Conservation (phyloP, 495 filamentous ascomycete genomes). For the Aspergillus sclerotioniger region DNA sequence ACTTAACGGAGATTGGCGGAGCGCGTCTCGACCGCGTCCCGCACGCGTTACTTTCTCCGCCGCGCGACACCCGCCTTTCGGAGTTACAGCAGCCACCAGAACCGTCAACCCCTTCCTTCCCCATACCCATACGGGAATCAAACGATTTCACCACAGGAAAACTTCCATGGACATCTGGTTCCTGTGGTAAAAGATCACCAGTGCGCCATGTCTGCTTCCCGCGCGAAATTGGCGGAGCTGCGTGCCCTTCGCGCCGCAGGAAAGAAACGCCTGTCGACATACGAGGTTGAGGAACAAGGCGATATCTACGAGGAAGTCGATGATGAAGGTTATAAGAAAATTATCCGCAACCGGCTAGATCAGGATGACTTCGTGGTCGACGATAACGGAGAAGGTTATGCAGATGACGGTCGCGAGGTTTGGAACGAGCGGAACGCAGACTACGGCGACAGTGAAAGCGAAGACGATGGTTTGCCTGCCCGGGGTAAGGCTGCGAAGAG, state of each 20-base stretch:
- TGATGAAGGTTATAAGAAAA: constrained; percentile 94
- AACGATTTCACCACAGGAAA: not conserved
- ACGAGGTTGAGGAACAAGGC: constrained; percentile 80
- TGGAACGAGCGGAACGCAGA: constrained; percentile 68
- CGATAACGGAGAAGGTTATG: constrained; percentile 91
- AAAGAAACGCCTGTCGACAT: constrained; percentile 85
- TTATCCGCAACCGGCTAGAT: constrained; percentile 84
- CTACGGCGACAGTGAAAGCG: constrained; percentile 66
- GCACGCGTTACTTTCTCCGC: constrained; percentile 20
- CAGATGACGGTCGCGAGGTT: constrained; percentile 94
- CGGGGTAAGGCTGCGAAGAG: constrained; percentile 76
- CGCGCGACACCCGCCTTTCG: constrained; percentile 13
- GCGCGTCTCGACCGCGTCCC: constrained; percentile 28
- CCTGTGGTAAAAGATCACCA: constrained; percentile 9
- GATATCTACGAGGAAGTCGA: constrained; percentile 95
- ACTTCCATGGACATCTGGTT: constrained; percentile 13
- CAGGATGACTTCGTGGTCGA: constrained; percentile 97
- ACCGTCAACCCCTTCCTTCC: constrained; percentile 12
- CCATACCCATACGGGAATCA: constrained; percentile 1
- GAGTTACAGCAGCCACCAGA: not conserved
- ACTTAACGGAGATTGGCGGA: constrained; percentile 26
- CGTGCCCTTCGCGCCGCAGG: constrained; percentile 81
- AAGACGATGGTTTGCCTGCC: constrained; percentile 64
- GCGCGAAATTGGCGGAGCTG: constrained; percentile 69
- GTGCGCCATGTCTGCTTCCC: constrained; percentile 36